phyloP scores from a whole-genome alignment of 495 filamentous ascomycete genomes.

The Penicillium turbatum region DNA sequence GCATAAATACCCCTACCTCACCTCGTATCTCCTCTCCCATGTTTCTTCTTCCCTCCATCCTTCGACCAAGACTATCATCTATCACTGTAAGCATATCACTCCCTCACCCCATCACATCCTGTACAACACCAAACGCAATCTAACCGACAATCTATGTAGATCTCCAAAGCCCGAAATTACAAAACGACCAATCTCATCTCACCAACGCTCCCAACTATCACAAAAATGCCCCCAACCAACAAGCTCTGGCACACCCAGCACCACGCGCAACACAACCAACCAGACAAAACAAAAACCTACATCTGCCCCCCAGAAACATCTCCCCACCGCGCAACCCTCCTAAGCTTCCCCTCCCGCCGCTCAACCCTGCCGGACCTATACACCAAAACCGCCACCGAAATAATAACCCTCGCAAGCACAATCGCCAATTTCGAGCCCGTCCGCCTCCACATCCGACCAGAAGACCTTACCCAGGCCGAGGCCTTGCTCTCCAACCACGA shows the following conservation, averaged over 20 bases:
- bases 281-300: slow-evolving; percentile 15
- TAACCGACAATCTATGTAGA: not conserved
- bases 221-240: slow-evolving; percentile 15
- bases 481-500: slow-evolving; percentile 14
- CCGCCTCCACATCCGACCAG: slow-evolving; percentile 27
- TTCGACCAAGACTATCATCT: not conserved
- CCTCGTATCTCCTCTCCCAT: not conserved
- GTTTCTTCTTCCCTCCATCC: not conserved
- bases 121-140: not conserved
- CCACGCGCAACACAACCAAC: not conserved
- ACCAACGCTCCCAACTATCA: not conserved
- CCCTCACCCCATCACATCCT: not conserved
- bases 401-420: slow-evolving; percentile 26
- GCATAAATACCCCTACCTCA: slow-evolving; percentile 6
- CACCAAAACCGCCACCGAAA: slow-evolving; percentile 24
- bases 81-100: slow-evolving; percentile 1
- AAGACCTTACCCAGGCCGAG: slow-evolving; percentile 19
- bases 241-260: slow-evolving; percentile 12
- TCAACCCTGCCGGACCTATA: slow-evolving; percentile 26
- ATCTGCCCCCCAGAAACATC: slow-evolving; percentile 26
- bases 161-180: not conserved
- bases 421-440: slow-evolving; percentile 36
- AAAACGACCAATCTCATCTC: not conserved
- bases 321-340: slow-evolving; percentile 31
- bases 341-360: slow-evolving; percentile 30